A percentile compares a stretch with the other conserved stretches of the same genome.
Evolutionary conservation across 305 asterid genomes (phyloP).

Genomic region (Fraxinus dipetala): DNA sequence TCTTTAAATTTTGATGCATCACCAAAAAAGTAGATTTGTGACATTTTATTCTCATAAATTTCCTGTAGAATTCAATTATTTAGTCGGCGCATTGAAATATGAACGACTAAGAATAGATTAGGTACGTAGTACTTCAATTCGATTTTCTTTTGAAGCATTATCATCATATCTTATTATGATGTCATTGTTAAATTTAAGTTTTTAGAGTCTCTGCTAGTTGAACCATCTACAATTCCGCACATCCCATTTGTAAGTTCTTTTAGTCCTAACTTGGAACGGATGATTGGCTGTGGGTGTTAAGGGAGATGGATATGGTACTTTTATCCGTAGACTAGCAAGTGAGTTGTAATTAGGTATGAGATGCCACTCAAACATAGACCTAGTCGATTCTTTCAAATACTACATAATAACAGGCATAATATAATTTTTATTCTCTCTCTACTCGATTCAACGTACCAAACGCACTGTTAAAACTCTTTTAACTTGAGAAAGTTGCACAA

Average conservation of each 20-base stretch:
- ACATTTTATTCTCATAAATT: neutral
- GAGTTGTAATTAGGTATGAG: neutral
- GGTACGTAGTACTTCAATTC: neutral
- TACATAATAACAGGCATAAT: neutral
- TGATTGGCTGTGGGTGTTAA: neutral
- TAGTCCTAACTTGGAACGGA: neutral
- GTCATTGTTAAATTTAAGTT: neutral
- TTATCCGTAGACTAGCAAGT: too few species aligned
- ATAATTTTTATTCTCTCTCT: neutral
- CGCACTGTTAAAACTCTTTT: neutral
- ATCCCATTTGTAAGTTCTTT: neutral
- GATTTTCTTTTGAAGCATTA: neutral
- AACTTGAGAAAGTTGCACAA: conserved; percentile 2
- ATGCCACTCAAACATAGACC: neutral
- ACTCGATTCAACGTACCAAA: neutral
- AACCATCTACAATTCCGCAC: neutral
- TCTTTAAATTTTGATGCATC: neutral
- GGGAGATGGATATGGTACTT: neutral
- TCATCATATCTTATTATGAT: neutral
- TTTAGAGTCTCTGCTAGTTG: neutral
- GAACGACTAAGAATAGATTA: neutral
- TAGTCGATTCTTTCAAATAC: neutral
- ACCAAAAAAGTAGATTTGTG: neutral
- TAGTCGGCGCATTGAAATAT: neutral
- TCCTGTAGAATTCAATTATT: neutral